phyloP scores from a whole-genome alignment of 2,329 filamentous ascomycete genomes.

The Fusarium clavum region DNA sequence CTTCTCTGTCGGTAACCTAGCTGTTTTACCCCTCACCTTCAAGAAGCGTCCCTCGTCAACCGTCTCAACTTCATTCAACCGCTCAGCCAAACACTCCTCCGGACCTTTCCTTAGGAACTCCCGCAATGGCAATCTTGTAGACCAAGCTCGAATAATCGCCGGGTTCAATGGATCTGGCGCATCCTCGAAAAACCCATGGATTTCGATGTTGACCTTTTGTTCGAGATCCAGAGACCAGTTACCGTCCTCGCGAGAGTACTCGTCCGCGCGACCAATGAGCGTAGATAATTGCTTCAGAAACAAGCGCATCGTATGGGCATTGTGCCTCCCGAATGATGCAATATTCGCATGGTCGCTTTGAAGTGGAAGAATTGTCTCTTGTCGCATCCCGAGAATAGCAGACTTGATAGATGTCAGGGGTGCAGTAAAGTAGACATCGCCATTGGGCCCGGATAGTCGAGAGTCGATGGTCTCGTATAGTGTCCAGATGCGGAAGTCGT shows the following conservation, averaged over 20 bases:
- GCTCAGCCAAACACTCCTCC: constrained; percentile 64
- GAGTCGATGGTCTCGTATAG: constrained; percentile 73
- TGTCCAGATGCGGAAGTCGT: constrained; percentile 71
- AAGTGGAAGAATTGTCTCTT: constrained; percentile 64
- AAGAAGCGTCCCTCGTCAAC: constrained; percentile 49
- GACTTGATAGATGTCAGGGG: constrained; percentile 70
- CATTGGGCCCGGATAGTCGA: constrained; percentile 59
- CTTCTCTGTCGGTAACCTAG: constrained; percentile 29
- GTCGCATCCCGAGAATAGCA: constrained; percentile 61
- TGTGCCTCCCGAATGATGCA: constrained; percentile 64
- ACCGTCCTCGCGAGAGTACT: constrained; percentile 44
- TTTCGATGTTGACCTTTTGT: constrained; percentile 66
- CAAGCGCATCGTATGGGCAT: constrained; percentile 59
- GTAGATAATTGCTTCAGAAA: constrained; percentile 52
- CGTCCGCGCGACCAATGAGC: constrained; percentile 51
- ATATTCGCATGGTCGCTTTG: constrained; percentile 67
- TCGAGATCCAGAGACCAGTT: constrained; percentile 63
- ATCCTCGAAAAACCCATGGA: constrained; percentile 70
- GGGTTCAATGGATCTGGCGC: constrained; percentile 49
- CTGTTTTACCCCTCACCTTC: constrained; percentile 45
- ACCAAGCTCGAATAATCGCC: constrained; percentile 61
- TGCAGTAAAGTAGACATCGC: constrained; percentile 67
- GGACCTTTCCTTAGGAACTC: constrained; percentile 69
- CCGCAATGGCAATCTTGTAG: constrained; percentile 61
- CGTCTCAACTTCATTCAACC: constrained; percentile 57